Evolutionary conservation across 306 rosid species (phyloP).

Genomic region (Vigna unguiculata): DNA sequence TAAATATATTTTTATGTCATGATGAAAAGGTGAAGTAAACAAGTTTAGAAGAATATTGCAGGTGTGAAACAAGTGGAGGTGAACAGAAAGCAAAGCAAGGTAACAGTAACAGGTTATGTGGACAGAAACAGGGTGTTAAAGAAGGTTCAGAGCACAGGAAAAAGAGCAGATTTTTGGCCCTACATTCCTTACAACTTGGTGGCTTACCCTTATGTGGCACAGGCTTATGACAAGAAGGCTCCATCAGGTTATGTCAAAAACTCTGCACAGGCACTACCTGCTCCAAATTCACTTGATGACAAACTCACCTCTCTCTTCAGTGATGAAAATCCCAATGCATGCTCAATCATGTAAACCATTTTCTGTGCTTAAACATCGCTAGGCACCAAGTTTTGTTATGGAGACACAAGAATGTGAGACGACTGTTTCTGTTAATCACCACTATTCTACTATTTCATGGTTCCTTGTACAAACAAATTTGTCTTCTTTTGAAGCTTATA

Average conservation of each 20-base stretch:
- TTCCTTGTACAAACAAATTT: neutral
- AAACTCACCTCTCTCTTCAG: constrained; percentile 67
- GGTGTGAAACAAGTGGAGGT: constrained; percentile 69
- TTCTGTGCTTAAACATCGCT: neutral
- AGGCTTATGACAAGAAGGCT: constrained; percentile 88
- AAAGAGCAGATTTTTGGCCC: constrained; percentile 92
- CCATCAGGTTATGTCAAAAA: constrained; percentile 84
- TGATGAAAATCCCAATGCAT: constrained; percentile 88
- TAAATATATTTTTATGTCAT: too few relatives aligned
- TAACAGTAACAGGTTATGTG: constrained; percentile 69
- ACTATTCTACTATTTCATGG: neutral
- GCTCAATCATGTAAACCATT: constrained; percentile 65
- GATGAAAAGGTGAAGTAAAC: neutral
- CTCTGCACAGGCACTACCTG: constrained; percentile 58
- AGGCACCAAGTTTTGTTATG: constrained; percentile 10
- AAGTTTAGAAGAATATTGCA: neutral
- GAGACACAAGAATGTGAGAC: constrained; percentile 14
- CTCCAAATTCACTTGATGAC: constrained; percentile 65
- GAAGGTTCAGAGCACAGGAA: constrained; percentile 73
- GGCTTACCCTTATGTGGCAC: constrained; percentile 79
- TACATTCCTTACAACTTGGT: constrained; percentile 76
- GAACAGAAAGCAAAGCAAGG: constrained; percentile 76
- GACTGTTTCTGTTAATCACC: neutral
- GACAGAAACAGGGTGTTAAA: constrained; percentile 75
- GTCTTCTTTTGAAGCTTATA: neutral